phyloP scores from a whole-genome alignment of 805 yeast genomes.

The Candida qinlingensis region DNA sequence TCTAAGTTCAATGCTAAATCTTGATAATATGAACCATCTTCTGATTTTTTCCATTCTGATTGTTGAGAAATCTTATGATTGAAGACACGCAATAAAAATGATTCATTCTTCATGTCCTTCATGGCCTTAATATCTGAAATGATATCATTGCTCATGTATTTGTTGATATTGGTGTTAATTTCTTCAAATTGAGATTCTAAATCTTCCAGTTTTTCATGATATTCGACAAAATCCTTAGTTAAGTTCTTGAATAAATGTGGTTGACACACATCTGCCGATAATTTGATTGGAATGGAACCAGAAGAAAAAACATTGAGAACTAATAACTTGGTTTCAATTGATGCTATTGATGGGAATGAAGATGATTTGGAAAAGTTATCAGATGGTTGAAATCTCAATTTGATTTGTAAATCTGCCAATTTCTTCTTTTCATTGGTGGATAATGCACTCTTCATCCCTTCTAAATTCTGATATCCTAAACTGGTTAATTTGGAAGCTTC shows the following conservation, averaged over 20 bases:
- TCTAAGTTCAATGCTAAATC: constrained; percentile 36
- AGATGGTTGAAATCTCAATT: constrained; percentile 27
- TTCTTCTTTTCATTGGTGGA: constrained; percentile 26
- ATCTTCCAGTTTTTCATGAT: constrained; percentile 11
- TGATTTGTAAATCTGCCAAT: constrained; percentile 24
- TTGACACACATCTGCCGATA: constrained; percentile 29
- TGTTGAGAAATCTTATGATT: constrained; percentile 12
- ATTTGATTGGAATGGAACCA: constrained; percentile 35
- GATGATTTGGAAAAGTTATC: constrained; percentile 28
- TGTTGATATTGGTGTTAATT: constrained; percentile 2
- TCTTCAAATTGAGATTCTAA: constrained; percentile 13
- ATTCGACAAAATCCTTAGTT: constrained; percentile 20
- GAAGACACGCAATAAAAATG: constrained; percentile 4
- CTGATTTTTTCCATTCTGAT: constrained; percentile 19
- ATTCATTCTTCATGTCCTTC: constrained; percentile 15
- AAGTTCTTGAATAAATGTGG: constrained; percentile 16
- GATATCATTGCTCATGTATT: constrained; percentile 11
- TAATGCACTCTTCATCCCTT: constrained; percentile 22
- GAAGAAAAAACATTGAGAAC: constrained; percentile 31
- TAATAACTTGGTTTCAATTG: constrained; percentile 27
- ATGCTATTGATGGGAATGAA: constrained; percentile 10
- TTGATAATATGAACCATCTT: constrained; percentile 10
- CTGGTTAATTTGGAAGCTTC: constrained; percentile 28
- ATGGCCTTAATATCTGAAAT: constrained; percentile 18
- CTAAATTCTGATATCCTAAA: constrained; percentile 32